These are phyloP conservation scores for Hygrocybe punicea DNA, from an alignment of 768 basidiomycete species.

Conservation along the genomic window DNA sequence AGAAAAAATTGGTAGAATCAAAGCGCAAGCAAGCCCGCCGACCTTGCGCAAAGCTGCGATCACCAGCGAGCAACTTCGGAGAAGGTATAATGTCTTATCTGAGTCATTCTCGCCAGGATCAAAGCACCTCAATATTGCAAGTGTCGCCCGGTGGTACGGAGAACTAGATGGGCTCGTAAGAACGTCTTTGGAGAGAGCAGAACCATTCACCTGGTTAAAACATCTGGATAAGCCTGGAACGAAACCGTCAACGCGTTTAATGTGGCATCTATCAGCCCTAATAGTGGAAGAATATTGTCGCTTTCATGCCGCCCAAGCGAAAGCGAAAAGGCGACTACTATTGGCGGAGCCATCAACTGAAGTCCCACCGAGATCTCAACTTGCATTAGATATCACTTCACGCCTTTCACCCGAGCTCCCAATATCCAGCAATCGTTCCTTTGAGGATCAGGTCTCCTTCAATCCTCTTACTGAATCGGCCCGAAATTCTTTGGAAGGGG, in stretches of 20 bases:
- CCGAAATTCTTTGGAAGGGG: slow-evolving; percentile 45
- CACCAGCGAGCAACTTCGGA: slow-evolving; percentile 58
- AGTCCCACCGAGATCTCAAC: slow-evolving; percentile 5
- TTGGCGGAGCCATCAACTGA: slow-evolving; percentile 1
- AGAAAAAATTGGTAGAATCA: slow-evolving; percentile 62
- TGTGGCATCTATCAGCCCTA: slow-evolving; percentile 66
- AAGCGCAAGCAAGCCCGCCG: slow-evolving; percentile 44
- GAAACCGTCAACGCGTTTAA: slow-evolving; percentile 36
- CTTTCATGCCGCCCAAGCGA: slow-evolving; percentile 35
- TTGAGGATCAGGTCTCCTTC: slow-evolving; percentile 54
- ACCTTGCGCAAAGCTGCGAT: slow-evolving; percentile 64
- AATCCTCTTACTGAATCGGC: slow-evolving; percentile 52
- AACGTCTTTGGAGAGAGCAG: slow-evolving; percentile 56
- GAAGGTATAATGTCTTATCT: slow-evolving; percentile 60
- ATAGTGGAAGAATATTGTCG: slow-evolving; percentile 65
- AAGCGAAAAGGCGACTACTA: slow-evolving; percentile 38
- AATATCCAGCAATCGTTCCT: slow-evolving; percentile 36
- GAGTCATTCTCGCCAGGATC: slow-evolving; percentile 32
- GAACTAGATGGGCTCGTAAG: slow-evolving; percentile 46
- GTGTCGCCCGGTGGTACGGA: slow-evolving; percentile 60
- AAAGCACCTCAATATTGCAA: slow-evolving; percentile 43
- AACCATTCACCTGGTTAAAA: slow-evolving; percentile 73
- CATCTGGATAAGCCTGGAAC: slow-evolving; percentile 51
- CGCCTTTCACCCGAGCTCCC: slow-evolving; percentile 41
- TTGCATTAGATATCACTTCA: slow-evolving; percentile 19